These are phyloP conservation scores for Aspergillus brasiliensis DNA, from an alignment of 2,329 filamentous ascomycete species.

Conservation along the genomic window DNA sequence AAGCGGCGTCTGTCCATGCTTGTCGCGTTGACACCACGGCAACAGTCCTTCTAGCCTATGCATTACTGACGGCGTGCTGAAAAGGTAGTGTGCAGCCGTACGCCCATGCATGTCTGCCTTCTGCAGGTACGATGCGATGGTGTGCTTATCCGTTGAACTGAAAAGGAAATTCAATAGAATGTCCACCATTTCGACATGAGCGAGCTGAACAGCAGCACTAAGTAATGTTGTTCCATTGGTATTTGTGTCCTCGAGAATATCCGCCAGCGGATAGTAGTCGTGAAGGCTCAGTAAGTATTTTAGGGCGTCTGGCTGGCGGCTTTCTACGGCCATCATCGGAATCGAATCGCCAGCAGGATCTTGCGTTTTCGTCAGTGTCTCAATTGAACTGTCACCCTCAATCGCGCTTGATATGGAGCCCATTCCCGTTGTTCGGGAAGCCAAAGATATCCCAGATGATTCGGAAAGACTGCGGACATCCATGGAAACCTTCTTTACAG, in stretches of 20 bases:
- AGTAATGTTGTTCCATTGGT: constrained; percentile 87
- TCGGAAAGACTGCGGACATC: constrained; percentile 86
- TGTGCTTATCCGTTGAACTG: constrained; percentile 55
- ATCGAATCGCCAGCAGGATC: constrained; percentile 76
- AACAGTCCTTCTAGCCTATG: constrained; percentile 72
- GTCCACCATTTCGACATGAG: constrained; percentile 72
- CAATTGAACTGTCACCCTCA: constrained; percentile 84
- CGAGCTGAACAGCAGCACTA: constrained; percentile 86
- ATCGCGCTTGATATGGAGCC: constrained; percentile 72
- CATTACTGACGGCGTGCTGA: constrained; percentile 84
- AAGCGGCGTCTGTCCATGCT: constrained; percentile 95
- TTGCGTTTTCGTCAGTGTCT: constrained; percentile 60
- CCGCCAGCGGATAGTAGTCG: constrained; percentile 71
- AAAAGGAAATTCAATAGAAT: constrained; percentile 73
- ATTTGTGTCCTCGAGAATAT: constrained; percentile 80
- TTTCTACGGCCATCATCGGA: constrained; percentile 80
- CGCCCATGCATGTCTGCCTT: constrained; percentile 81
- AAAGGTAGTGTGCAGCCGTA: constrained; percentile 93
- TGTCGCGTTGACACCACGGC: constrained; percentile 88
- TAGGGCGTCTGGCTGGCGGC: constrained; percentile 70
- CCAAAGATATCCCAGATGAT: constrained; percentile 79
- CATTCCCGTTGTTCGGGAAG: constrained; percentile 76
- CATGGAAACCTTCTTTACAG: constrained; percentile 81
- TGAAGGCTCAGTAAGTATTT: constrained; percentile 76
- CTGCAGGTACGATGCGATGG: constrained; percentile 68